Evolutionary conservation across 371 early-diverging fungal species (phyloP).

Genomic region (Mortierella sp.): DNA sequence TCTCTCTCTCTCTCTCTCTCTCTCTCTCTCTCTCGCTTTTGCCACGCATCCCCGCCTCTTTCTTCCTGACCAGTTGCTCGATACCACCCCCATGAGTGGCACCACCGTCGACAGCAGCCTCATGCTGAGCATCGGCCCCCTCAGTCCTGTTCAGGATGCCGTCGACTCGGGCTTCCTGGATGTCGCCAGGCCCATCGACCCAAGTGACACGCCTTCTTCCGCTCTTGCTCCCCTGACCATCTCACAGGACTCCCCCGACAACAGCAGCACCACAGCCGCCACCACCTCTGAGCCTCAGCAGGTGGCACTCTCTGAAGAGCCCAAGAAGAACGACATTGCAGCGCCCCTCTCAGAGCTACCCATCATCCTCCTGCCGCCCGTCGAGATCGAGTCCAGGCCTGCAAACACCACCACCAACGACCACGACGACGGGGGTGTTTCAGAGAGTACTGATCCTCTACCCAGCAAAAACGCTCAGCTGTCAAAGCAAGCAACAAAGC

Average conservation of each 20-base stretch:
- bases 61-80: not conserved
- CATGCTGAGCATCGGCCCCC: conserved; percentile 30
- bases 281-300: conserved; percentile 1
- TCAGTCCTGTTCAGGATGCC: conserved; percentile 31
- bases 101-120: conserved; percentile 1
- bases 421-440: not conserved
- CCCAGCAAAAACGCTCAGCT: not conserved
- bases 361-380: conserved; percentile 30
- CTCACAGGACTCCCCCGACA: not conserved
- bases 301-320: not conserved
- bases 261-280: not conserved
- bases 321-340: not conserved
- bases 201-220: not conserved
- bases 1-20: no score
- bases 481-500: conserved; percentile 12
- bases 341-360: conserved; percentile 1
- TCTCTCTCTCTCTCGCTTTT: no score
- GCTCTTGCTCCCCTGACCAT: conserved; percentile 5
- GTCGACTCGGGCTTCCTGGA: not conserved
- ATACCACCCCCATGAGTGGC: not conserved
- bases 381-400: conserved; percentile 17
- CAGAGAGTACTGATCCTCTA: conserved; percentile 11
- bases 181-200: not conserved
- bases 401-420: conserved; percentile 12
- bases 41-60: not conserved